These are phyloP conservation scores for Ustilago sp. DNA, from an alignment of 1,284 basidiomycete species.

Conservation along the genomic window DNA sequence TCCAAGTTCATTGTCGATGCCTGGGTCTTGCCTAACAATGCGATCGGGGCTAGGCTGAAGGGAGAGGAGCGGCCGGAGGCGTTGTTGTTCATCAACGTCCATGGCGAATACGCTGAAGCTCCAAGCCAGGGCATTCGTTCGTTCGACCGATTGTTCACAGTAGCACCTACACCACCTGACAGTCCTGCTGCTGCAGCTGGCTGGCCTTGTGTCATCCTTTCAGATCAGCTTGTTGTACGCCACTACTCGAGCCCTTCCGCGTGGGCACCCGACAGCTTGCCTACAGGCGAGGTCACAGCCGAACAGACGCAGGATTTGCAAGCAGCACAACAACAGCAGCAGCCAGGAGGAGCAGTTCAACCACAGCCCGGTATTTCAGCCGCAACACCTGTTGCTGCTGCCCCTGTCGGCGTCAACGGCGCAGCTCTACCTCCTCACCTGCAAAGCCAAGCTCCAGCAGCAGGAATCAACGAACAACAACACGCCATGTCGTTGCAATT, in stretches of 20 bases:
- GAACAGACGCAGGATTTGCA: conserved; percentile 31
- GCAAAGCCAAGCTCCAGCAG: conserved; percentile 47
- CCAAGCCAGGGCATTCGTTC: conserved; percentile 80
- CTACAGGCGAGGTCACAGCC: conserved; percentile 50
- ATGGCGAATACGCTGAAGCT: conserved; percentile 88
- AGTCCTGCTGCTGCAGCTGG: conserved; percentile 84
- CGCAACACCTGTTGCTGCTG: conserved; percentile 2
- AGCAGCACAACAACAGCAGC: conserved; percentile 20
- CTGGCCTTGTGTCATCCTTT: conserved; percentile 90
- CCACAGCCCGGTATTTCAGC: conserved; percentile 11
- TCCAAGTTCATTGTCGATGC: conserved; percentile 87
- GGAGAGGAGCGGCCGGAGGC: conserved; percentile 70
- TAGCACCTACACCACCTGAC: conserved; percentile 82
- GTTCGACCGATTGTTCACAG: conserved; percentile 90
- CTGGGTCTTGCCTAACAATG: conserved; percentile 75
- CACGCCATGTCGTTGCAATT: conserved; percentile 68
- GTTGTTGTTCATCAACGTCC: conserved; percentile 82
- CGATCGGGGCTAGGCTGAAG: conserved; percentile 55
- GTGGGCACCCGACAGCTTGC: conserved; percentile 70
- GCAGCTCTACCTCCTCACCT: conserved; percentile 44
- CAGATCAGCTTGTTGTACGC: conserved; percentile 86
- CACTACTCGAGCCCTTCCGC: conserved; percentile 84
- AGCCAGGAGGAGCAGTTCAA: not conserved
- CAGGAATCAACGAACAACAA: conserved; percentile 65
- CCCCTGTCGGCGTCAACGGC: conserved; percentile 8